Percentiles rank a stretch among this genome's conserved stretches.
phyloP scores from a whole-genome alignment of 352 stramenopile genomes.

The Globisporangium cystogenes region DNA sequence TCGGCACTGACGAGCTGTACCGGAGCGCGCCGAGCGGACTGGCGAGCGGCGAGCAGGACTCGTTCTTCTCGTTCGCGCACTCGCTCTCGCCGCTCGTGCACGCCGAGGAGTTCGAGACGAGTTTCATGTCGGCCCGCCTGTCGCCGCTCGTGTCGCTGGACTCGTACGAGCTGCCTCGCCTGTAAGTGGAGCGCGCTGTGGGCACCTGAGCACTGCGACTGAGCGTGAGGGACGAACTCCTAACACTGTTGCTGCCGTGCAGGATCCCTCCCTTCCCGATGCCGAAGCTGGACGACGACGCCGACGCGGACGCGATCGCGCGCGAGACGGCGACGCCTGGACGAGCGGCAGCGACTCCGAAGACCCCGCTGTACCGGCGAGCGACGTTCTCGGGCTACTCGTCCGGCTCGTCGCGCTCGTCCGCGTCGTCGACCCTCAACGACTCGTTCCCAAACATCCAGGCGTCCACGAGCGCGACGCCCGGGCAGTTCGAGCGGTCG shows the following conservation, averaged over 20 bases:
- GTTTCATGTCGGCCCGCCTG: conserved; percentile 49
- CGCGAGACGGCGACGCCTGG: neutral
- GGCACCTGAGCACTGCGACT: neutral
- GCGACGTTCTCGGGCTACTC: conserved; percentile 25
- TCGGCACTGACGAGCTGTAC: conserved; percentile 27
- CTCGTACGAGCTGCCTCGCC: conserved; percentile 50
- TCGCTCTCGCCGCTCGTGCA: conserved; percentile 61
- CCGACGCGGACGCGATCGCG: neutral
- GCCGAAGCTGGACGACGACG: conserved; percentile 17
- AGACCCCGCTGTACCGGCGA: conserved; percentile 14
- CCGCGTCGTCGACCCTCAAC: conserved; percentile 17
- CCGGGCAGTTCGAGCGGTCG: conserved; percentile 54
- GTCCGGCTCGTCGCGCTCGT: conserved; percentile 20
- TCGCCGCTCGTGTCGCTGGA: conserved; percentile 51
- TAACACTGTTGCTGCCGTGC: conserved; percentile 1
- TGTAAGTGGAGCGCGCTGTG: conserved; percentile 46
- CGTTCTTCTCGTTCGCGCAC: conserved; percentile 78
- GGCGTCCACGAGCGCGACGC: conserved; percentile 64
- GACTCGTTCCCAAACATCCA: conserved; percentile 79
- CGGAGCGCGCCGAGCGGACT: conserved; percentile 31
- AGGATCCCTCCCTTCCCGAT: conserved; percentile 64
- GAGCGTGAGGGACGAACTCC: neutral
- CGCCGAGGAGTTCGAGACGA: conserved; percentile 54
- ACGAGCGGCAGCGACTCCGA: conserved; percentile 10
- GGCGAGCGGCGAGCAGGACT: conserved; percentile 49